Evolutionary conservation across 352 stramenopile species (phyloP).

Genomic region (Globisporangium canariense): DNA sequence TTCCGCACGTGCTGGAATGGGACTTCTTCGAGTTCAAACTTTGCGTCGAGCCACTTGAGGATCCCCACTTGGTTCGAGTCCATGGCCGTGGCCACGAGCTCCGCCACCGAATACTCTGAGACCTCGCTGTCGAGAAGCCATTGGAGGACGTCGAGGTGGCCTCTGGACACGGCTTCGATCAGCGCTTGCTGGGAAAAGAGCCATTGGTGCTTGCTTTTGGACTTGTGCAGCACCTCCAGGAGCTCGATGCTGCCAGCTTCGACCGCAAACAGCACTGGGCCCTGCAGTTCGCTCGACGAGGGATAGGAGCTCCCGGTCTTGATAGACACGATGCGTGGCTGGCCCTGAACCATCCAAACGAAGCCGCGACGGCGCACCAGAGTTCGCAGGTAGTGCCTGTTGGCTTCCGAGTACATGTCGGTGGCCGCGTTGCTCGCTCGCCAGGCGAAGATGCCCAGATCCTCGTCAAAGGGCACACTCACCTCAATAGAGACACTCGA

Average conservation of each 20-base stretch:
- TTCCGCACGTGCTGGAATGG: neutral
- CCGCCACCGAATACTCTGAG: neutral
- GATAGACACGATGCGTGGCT: neutral
- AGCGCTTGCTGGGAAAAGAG: neutral
- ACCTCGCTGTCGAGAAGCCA: neutral
- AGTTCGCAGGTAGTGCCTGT: neutral
- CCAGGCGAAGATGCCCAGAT: neutral
- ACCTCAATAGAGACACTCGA: neutral
- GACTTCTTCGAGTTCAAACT: neutral
- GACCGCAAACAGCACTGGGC: neutral
- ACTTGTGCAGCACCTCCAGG: neutral
- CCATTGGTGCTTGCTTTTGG: neutral
- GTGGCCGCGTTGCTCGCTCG: neutral
- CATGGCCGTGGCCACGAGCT: constrained; percentile 1
- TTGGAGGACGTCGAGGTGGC: neutral
- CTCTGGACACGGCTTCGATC: neutral
- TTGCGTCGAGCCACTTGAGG: constrained; percentile 1
- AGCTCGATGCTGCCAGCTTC: neutral
- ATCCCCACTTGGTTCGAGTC: neutral
- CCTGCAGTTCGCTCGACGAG: neutral
- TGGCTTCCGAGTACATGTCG: neutral
- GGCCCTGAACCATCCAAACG: neutral
- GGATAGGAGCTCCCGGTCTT: neutral
- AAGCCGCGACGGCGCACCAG: neutral
- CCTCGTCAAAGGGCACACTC: neutral